phyloP scores from a whole-genome alignment of 176 grass and related monocot species.

The Panicum miliaceum region DNA sequence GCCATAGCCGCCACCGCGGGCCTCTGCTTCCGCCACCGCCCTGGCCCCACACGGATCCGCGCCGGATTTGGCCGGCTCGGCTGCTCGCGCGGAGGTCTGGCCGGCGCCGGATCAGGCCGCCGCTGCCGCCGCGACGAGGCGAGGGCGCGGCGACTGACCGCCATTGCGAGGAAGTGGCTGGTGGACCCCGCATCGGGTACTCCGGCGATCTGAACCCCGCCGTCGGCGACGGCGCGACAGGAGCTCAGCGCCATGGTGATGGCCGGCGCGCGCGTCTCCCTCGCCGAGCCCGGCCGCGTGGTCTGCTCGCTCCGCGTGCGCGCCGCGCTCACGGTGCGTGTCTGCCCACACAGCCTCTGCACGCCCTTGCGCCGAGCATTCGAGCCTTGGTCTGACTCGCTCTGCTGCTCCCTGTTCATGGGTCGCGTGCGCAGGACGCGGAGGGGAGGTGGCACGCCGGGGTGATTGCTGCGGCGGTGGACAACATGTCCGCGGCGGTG shows the following conservation, averaged over 20 bases:
- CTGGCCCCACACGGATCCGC: no score
- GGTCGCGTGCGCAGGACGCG: slow-evolving; percentile 37
- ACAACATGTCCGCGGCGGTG: slow-evolving; percentile 52
- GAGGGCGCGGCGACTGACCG: neutral
- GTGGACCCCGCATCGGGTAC: neutral
- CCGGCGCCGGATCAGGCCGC: no score
- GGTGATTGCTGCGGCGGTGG: slow-evolving; percentile 52
- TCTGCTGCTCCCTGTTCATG: neutral
- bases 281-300: slow-evolving; percentile 35
- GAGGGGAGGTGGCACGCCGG: slow-evolving; percentile 59
- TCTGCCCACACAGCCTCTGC: neutral
- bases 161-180: slow-evolving; percentile 18
- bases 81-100: no score
- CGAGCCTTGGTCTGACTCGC: neutral
- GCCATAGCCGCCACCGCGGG: no score
- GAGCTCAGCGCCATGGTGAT: slow-evolving; percentile 41
- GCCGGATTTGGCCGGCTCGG: no score
- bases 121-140: neutral
- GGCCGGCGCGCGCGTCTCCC: slow-evolving; percentile 42
- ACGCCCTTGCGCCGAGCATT: neutral
- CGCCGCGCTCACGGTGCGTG: neutral
- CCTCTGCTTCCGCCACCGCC: no score
- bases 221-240: slow-evolving; percentile 4
- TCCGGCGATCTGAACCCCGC: neutral
- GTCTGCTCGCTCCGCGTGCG: slow-evolving; percentile 57